Percentiles rank a stretch among this genome's conserved stretches.
Conservation (phyloP, 2,329 filamentous ascomycete species). For the Aspergillus chevalieri region DNA sequence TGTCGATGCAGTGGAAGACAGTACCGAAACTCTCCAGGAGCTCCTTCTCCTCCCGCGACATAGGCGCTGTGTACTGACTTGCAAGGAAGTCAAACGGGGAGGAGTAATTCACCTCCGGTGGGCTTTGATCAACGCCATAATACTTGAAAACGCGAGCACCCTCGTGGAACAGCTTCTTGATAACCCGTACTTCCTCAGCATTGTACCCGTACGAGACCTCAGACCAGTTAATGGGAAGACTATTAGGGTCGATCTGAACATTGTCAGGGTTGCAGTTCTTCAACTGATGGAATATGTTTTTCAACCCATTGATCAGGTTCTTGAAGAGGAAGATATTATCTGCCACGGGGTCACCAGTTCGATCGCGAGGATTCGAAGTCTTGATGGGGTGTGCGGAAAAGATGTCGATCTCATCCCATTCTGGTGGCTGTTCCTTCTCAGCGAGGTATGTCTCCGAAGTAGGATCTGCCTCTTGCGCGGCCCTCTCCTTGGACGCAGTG, state of each 20-base stretch:
- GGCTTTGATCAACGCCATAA: constrained; percentile 80
- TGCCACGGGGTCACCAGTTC: constrained; percentile 79
- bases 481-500: constrained; percentile 72
- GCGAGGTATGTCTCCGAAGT: constrained; percentile 74
- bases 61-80: constrained; percentile 90
- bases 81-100: constrained; percentile 88
- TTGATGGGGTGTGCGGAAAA: constrained; percentile 96
- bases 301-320: constrained; percentile 89
- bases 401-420: constrained; percentile 98
- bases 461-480: constrained; percentile 63
- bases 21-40: constrained; percentile 95
- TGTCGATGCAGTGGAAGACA: constrained; percentile 97
- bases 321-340: constrained; percentile 99
- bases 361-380: constrained; percentile 81
- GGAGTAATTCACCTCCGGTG: constrained; percentile 64
- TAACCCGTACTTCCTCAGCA: constrained; percentile 91
- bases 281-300: constrained; percentile 93
- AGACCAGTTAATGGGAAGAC: constrained; percentile 82
- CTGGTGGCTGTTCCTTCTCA: constrained; percentile 71
- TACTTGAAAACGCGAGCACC: constrained; percentile 95
- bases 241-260: constrained; percentile 65
- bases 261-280: constrained; percentile 75
- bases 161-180: constrained; percentile 95
- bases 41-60: constrained; percentile 94
- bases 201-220: constrained; percentile 96